These are phyloP conservation scores for Lentinula detonsa DNA, from an alignment of 768 basidiomycete genomes.

Conservation along the genomic window DNA sequence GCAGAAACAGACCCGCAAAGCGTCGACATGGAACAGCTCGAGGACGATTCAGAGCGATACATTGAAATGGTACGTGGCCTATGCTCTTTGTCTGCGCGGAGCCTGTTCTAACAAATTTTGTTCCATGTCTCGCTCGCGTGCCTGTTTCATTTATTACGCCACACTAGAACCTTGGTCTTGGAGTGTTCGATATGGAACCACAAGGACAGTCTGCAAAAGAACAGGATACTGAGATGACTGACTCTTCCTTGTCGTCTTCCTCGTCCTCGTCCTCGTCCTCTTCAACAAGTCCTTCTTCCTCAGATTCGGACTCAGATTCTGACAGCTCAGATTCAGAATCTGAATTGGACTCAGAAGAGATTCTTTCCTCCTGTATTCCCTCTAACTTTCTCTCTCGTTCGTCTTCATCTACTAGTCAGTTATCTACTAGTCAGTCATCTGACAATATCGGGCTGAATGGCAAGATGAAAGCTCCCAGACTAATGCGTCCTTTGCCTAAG, in stretches of 20 bases:
- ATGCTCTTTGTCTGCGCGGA: background rate
- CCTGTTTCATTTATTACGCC: background rate
- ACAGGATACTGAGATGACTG: conserved; percentile 4
- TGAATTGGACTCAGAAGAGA: conserved; percentile 5
- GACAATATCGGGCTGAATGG: background rate
- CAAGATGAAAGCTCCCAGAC: background rate
- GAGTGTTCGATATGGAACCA: conserved; percentile 4
- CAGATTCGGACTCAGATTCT: background rate
- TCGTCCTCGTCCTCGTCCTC: conserved; percentile 2
- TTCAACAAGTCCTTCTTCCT: background rate
- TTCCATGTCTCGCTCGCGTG: background rate
- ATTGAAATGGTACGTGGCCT: conserved; percentile 55
- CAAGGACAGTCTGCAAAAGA: background rate
- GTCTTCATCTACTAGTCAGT: background rate
- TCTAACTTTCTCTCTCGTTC: conserved; percentile 2
- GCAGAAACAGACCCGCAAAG: conserved; percentile 43
- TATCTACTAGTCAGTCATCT: background rate
- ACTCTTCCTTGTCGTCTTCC: background rate
- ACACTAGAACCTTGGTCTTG: conserved; percentile 5
- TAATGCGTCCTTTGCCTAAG: conserved; percentile 2
- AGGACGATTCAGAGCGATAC: conserved; percentile 39
- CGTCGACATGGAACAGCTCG: conserved; percentile 66
- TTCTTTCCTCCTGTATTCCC: conserved; percentile 5
- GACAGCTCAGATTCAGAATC: conserved; percentile 4
- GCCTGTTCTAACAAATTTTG: background rate